phyloP scores from a whole-genome alignment of 371 early-diverging fungal species.

The Mortierella sp. region DNA sequence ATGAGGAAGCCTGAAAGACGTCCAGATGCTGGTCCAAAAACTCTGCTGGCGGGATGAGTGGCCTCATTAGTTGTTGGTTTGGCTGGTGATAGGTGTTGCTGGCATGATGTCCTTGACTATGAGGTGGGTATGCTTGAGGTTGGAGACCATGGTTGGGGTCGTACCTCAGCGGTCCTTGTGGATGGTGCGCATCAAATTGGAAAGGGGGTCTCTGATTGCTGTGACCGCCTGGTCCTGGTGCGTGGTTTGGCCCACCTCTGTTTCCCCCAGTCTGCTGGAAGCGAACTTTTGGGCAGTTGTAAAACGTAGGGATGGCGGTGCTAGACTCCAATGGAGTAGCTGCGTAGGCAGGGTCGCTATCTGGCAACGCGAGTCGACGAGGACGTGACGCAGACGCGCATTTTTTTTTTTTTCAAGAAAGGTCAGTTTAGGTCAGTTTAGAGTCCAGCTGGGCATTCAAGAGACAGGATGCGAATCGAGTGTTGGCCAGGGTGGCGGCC shows the following conservation, averaged over 20 bases:
- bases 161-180: constrained; percentile 44
- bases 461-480: not conserved
- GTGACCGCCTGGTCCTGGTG: not conserved
- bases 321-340: constrained; percentile 69
- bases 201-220: constrained; percentile 29
- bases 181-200: constrained; percentile 42
- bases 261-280: constrained; percentile 25
- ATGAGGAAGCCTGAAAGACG: constrained; percentile 45
- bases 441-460: not conserved
- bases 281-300: constrained; percentile 51
- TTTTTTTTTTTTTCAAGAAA: not conserved
- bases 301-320: constrained; percentile 71
- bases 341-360: constrained; percentile 72
- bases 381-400: too few relatives aligned
- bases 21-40: constrained; percentile 52
- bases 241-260: constrained; percentile 23
- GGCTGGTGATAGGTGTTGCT: constrained; percentile 52
- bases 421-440: not conserved
- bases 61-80: constrained; percentile 41
- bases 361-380: constrained; percentile 31
- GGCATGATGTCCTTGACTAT: constrained; percentile 13
- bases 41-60: constrained; percentile 31
- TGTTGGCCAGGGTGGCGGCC: not conserved
- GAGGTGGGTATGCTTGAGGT: constrained; percentile 25
- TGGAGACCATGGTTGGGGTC: constrained; percentile 44